Conservation (phyloP, 495 filamentous ascomycete genomes). For the Clohesyomyces aquaticus region DNA sequence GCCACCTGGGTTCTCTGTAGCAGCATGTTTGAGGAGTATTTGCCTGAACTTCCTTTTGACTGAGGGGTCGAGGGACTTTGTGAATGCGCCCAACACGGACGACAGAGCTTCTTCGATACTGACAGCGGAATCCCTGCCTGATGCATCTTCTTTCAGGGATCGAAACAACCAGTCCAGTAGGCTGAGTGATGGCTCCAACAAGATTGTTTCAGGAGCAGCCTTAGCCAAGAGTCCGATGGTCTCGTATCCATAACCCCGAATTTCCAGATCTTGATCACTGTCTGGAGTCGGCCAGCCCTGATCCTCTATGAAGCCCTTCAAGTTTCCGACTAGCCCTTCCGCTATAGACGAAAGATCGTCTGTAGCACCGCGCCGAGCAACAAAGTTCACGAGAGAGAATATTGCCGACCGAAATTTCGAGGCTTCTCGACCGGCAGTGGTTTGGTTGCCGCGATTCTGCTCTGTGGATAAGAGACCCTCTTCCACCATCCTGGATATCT, state of each 20-base stretch:
- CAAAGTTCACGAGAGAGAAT: slow-evolving; percentile 88
- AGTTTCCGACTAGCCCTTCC: slow-evolving; percentile 67
- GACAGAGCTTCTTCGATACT: slow-evolving; percentile 89
- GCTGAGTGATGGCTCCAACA: slow-evolving; percentile 60
- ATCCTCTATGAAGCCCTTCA: slow-evolving; percentile 73
- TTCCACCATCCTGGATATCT: slow-evolving; percentile 71
- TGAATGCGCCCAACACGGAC: slow-evolving; percentile 67
- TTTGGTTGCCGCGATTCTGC: slow-evolving; percentile 42
- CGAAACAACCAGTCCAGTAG: slow-evolving; percentile 78
- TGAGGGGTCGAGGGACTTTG: slow-evolving; percentile 51
- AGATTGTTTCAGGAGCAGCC: slow-evolving; percentile 54
- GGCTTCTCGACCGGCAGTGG: slow-evolving; percentile 65
- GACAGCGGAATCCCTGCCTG: slow-evolving; percentile 71
- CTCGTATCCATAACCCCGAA: slow-evolving; percentile 61
- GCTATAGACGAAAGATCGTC: slow-evolving; percentile 66
- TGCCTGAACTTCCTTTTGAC: slow-evolving; percentile 56
- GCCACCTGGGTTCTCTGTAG: slow-evolving; percentile 42
- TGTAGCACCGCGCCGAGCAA: slow-evolving; percentile 71
- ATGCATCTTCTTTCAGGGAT: slow-evolving; percentile 79
- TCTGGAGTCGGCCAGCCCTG: slow-evolving; percentile 78
- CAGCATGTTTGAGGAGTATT: slow-evolving; percentile 46
- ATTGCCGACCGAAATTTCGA: slow-evolving; percentile 77
- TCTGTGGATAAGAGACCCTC: slow-evolving; percentile 58
- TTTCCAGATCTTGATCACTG: slow-evolving; percentile 45
- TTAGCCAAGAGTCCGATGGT: slow-evolving; percentile 77